Conservation (phyloP, 2,329 filamentous ascomycete genomes). For the Claviceps maximensis region DNA sequence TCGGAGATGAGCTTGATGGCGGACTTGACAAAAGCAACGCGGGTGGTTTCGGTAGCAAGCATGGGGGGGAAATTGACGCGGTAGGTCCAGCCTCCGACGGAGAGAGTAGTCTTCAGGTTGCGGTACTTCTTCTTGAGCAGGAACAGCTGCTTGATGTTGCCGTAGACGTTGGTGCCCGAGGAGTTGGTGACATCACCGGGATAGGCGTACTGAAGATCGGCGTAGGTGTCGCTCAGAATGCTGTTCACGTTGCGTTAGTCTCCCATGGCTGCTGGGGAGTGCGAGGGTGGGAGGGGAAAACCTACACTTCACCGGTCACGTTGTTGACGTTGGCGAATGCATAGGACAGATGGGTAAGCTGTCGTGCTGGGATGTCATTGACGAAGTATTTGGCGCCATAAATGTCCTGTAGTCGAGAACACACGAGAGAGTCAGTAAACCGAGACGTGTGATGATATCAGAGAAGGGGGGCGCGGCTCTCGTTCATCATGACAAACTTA, state of each 20-base stretch:
- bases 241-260: constrained; percentile 6
- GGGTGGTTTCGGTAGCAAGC: constrained; percentile 46
- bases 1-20: constrained; percentile 59
- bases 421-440: background rate
- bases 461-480: background rate
- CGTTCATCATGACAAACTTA: background rate
- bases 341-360: constrained; percentile 63
- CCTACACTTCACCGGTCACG: background rate
- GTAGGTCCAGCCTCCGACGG: constrained; percentile 71
- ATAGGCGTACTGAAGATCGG: constrained; percentile 53
- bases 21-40: constrained; percentile 51
- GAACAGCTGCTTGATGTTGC: constrained; percentile 64
- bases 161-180: constrained; percentile 53
- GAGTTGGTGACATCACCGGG: constrained; percentile 43
- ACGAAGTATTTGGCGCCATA: constrained; percentile 63
- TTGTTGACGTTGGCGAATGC: constrained; percentile 34
- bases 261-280: too few relatives aligned
- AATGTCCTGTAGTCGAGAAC: constrained; percentile 35
- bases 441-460: background rate
- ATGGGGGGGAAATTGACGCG: constrained; percentile 47
- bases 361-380: constrained; percentile 50
- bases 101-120: constrained; percentile 62
- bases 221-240: constrained; percentile 20
- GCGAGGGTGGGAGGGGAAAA: background rate
- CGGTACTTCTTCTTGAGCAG: constrained; percentile 64